Evolutionary conservation across 2,329 filamentous ascomycete species (phyloP).

Genomic region (Fusarium liriodendri): DNA sequence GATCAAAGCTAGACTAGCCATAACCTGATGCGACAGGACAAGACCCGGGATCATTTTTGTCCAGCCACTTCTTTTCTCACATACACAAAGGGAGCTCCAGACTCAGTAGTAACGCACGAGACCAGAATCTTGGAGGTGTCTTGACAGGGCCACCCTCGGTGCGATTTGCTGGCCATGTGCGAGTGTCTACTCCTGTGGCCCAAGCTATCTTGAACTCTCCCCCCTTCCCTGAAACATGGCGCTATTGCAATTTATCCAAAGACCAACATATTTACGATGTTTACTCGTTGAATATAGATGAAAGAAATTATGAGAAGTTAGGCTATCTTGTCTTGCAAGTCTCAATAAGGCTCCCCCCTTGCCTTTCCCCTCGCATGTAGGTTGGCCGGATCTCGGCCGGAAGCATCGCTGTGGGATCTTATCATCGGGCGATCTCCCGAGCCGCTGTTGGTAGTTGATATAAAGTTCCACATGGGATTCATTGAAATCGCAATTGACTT

Average conservation of each 20-base stretch:
- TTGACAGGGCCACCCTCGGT: background rate
- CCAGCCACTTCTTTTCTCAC: background rate
- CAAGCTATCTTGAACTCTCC: background rate
- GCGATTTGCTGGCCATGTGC: background rate
- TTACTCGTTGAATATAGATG: background rate
- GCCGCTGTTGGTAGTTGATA: background rate
- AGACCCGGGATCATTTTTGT: background rate
- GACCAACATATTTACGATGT: background rate
- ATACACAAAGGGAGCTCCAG: background rate
- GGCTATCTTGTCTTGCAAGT: background rate
- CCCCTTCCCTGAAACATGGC: background rate
- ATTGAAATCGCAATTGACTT: background rate
- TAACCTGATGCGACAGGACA: background rate
- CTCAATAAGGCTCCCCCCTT: background rate
- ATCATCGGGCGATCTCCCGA: background rate
- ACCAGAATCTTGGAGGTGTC: background rate
- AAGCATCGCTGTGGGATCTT: background rate
- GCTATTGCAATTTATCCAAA: background rate
- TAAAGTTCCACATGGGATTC: background rate
- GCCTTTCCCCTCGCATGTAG: background rate
- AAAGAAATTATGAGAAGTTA: background rate
- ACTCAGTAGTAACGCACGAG: background rate
- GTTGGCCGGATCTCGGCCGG: background rate
- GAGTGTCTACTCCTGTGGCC: background rate
- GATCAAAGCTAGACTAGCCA: background rate